Evolutionary conservation across 2,329 filamentous ascomycete species (phyloP).

Genomic region (Fusarium marasasianum): DNA sequence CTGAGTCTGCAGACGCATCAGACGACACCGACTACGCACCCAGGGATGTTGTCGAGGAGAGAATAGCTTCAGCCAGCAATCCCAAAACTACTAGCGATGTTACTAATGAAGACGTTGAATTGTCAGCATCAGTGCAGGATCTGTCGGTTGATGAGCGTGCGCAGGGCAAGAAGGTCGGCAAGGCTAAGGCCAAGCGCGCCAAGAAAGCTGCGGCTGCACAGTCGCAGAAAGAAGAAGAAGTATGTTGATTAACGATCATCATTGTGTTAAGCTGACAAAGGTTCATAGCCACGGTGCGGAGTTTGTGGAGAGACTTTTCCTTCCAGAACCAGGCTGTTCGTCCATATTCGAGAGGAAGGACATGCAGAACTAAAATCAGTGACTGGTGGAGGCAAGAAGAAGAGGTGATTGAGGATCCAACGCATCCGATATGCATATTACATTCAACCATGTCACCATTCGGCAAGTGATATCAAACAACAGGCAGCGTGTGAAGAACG

Average conservation of each 20-base stretch:
- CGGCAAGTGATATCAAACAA: neutral
- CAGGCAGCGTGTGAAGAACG: neutral
- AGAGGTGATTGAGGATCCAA: conserved; percentile 37
- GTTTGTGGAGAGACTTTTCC: conserved; percentile 59
- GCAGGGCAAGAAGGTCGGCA: conserved; percentile 56
- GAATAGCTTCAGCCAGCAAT: conserved; percentile 44
- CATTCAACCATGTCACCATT: neutral
- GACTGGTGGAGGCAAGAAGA: conserved; percentile 48
- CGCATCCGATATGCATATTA: neutral
- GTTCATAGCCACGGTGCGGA: conserved; percentile 53
- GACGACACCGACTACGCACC: conserved; percentile 58
- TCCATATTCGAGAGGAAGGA: conserved; percentile 72
- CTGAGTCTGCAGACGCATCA: conserved; percentile 26
- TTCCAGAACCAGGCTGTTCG: conserved; percentile 77
- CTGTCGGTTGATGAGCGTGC: conserved; percentile 41
- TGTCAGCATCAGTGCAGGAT: conserved; percentile 24
- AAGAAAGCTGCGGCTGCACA: conserved; percentile 56
- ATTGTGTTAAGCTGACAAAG: neutral
- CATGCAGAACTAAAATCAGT: conserved; percentile 65
- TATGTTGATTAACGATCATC: conserved; percentile 42
- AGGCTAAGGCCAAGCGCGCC: conserved; percentile 61
- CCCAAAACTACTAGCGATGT: neutral
- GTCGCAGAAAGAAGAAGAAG: conserved; percentile 46
- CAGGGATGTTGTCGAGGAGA: conserved; percentile 54
- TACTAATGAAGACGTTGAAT: conserved; percentile 5